A percentile compares a stretch with the other conserved stretches of the same genome.
Evolutionary conservation across 1,139 yeast species (phyloP).

Genomic region (Pichia sp.): DNA sequence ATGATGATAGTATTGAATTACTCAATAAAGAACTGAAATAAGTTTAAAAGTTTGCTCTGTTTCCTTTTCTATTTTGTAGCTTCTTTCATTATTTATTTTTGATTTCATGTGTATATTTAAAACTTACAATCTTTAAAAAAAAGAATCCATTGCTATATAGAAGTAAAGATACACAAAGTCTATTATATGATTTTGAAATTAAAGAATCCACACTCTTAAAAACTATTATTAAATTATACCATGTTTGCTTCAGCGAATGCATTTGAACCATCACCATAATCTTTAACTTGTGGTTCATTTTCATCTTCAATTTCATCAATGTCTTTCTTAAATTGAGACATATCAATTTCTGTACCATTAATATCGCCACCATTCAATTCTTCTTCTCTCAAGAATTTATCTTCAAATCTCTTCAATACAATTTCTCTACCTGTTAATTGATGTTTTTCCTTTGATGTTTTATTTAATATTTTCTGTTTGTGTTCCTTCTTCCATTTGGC

Average conservation of each 20-base stretch:
- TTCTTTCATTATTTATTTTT: neutral
- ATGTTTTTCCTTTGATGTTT: slow-evolving; percentile 46
- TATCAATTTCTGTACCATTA: slow-evolving; percentile 65
- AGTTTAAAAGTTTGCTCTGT: neutral
- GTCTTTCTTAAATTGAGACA: slow-evolving; percentile 52
- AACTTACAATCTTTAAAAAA: neutral
- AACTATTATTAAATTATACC: slow-evolving; percentile 1
- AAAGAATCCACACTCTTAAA: slow-evolving; percentile 21
- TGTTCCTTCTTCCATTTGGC: slow-evolving; percentile 77
- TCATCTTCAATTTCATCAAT: slow-evolving; percentile 37
- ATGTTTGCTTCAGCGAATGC: slow-evolving; percentile 31
- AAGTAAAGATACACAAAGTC: neutral
- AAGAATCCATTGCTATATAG: neutral
- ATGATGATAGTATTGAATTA: slow-evolving; percentile 21
- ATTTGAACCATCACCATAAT: slow-evolving; percentile 49
- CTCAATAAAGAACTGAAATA: slow-evolving; percentile 7
- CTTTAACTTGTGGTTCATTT: slow-evolving; percentile 39
- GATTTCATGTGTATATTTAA: neutral
- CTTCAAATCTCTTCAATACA: slow-evolving; percentile 66
- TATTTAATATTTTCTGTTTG: slow-evolving; percentile 52
- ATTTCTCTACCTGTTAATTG: slow-evolving; percentile 75
- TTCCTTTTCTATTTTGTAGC: neutral
- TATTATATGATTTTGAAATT: slow-evolving; percentile 1
- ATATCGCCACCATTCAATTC: slow-evolving; percentile 34
- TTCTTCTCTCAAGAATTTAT: slow-evolving; percentile 42